Base-by-base conservation (phyloP, 2,329 filamentous ascomycete genomes). In the Taxawa tesnikishii region DNA sequence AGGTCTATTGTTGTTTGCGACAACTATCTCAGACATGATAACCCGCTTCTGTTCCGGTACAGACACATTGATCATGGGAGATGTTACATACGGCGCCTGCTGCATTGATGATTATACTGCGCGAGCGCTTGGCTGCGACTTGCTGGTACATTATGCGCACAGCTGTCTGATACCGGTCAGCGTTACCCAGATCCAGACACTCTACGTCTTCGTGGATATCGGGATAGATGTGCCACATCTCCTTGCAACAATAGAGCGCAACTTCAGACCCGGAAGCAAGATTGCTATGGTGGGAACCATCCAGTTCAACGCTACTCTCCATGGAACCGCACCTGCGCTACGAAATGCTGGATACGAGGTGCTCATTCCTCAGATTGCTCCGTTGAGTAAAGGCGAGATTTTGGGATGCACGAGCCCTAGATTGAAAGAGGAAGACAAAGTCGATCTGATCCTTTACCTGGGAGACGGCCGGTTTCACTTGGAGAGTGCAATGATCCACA, bases 31-130 rank as follows among this genome's bases (percentile, higher is more conserved):
- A 3, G 90, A 98, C 53, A 96, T 98, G 47, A 66, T 98, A 29
- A 83, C 82, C 1, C 81, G 87, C 51, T 98, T 98, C 62, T 98
- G 90, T 50, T 80, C 84, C 0, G 85, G 82, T 2, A 79, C 81
- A 25, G 83, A 92, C 54, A 96, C 88, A 2, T 67, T 96, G 33
- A 98, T 98, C 55, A 98, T 98, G 90, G 90, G 90, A 39, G 90
- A 98, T 54, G 90, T 98, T 26, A 98, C 90, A 1, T 98, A 98
- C 55, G 90, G 90, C 41, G 90, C 90, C 14, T 98, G 90, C 64
- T 98, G 90, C 53, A 94, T 98, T 47, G 90, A 98, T 54, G 90
- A 98, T 60, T 98, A 92, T 60, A 98, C 90, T 0, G 92, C 90
- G 2, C 70, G 88, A 27, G 90, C 92, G 1, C 70, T 98, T 14